Evolutionary conservation across 768 basidiomycete species (phyloP), one percentile per base, ranked within the genome.

Genomic region (Agaricus subrufescens): DNA sequence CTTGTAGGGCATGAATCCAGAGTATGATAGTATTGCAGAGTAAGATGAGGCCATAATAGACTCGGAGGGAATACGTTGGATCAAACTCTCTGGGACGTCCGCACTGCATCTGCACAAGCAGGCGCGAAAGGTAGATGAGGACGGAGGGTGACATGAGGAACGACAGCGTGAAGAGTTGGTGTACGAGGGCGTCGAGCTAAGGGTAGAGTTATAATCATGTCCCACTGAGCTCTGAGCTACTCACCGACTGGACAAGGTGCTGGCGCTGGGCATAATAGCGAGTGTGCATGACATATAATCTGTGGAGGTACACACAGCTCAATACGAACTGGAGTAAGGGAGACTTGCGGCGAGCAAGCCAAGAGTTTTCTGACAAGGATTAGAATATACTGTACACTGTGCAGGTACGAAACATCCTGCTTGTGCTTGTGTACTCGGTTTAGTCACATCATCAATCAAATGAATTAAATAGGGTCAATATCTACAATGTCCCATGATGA

Each of bases 141-240:
- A 90, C 63, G 31, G 84, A 78, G 7, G 90, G 89, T 3, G 88
- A 85, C 31, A 87, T 75, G 70, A 91, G 81, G 77, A 89, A 91
- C 43, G 89, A 91, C 56, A 91, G 67, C 50, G 83, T 78, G 68
- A 87, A 82, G 59, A 92, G 72, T 66, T 90, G 86, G 71, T 86
- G 86, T 58, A 88, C 74, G 31, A 90, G 71, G 57, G 77, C 70
- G 68, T 91, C 85, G 67, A 91, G 78, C 90, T 91, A 63, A 44
- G 61, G 38, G 53, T 48, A 51, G 45, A 48, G 62, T 52, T 44
- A 57, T 50, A 60, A 40, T 55, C 29, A 55, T 44, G 49, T 43
- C 38, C 3, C 34, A 44, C 51, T 40, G 26, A 57, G 25, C 54
- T 34, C 39, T 23, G 47, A 49, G 29, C 19, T 43, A 30, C 85